These are phyloP conservation scores for Astrephomene gubernaculifera DNA, from an alignment of 139 green algal genomes.

Conservation along the genomic window DNA sequence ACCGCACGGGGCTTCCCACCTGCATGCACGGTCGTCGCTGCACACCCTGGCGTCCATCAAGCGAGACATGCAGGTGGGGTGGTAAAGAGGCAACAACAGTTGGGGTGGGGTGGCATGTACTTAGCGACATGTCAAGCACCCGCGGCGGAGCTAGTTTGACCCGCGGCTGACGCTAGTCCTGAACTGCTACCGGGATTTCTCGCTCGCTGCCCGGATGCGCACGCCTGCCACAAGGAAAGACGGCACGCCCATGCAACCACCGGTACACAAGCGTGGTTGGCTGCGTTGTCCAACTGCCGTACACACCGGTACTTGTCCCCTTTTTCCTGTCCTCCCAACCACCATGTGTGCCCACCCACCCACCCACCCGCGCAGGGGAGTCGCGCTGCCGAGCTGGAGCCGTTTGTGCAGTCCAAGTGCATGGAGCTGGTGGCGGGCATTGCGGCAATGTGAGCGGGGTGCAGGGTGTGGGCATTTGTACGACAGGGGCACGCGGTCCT, in stretches of 20 bases:
- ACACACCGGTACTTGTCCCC: too few species aligned
- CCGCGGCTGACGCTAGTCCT: too few species aligned
- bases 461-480: background rate
- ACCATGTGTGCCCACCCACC: background rate
- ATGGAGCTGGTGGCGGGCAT: conserved; percentile 47
- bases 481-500: too few species aligned
- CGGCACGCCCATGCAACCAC: too few species aligned
- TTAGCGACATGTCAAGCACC: background rate
- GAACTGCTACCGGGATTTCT: too few species aligned
- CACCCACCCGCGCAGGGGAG: conserved; percentile 30
- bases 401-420: conserved; percentile 71
- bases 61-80: conserved; percentile 35
- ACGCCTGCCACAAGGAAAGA: too few species aligned
- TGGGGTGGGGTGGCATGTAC: background rate
- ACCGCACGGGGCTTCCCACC: too few species aligned
- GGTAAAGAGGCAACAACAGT: background rate
- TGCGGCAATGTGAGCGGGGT: background rate
- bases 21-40: conserved; percentile 5
- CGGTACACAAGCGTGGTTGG: too few species aligned
- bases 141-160: too few species aligned
- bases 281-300: too few species aligned
- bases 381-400: conserved; percentile 69
- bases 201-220: too few species aligned
- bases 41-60: conserved; percentile 21
- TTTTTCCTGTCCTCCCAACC: too few species aligned